Conservation (phyloP, 2,329 filamentous ascomycete species). For the Bipolaris gigantea region DNA sequence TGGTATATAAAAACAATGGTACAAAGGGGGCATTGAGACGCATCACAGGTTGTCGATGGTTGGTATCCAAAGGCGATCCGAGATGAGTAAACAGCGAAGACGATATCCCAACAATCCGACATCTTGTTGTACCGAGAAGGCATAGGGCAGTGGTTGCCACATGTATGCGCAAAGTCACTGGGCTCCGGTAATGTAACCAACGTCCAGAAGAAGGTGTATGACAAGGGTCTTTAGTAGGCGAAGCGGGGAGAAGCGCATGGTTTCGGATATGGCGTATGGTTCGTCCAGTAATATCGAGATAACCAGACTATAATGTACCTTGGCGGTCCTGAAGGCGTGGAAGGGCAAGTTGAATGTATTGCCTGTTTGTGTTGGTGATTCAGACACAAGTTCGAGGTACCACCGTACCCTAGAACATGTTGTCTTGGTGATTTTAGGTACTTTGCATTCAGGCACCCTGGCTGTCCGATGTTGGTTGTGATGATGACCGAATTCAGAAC, state of each 20-base stretch:
- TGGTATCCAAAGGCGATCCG: not conserved
- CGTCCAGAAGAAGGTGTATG: not conserved
- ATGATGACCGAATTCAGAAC: conserved; percentile 12
- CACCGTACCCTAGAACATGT: not conserved
- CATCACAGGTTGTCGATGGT: conserved; percentile 11
- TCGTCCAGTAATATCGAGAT: not conserved
- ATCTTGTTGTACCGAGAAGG: not conserved
- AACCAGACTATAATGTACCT: not conserved
- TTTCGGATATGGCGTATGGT: not conserved
- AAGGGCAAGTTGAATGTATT: not conserved
- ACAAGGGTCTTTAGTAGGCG: not conserved
- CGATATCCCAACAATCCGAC: not conserved
- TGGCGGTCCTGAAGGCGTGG: not conserved
- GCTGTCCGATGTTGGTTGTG: conserved; percentile 4
- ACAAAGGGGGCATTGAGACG: conserved; percentile 5
- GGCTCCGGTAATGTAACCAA: not conserved
- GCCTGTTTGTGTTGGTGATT: not conserved
- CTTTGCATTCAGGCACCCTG: not conserved
- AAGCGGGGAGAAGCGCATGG: not conserved
- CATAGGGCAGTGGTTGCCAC: not conserved
- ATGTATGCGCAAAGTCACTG: not conserved
- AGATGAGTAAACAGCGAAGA: not conserved
- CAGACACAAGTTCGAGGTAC: not conserved
- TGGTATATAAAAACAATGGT: not conserved
- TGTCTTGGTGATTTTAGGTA: not conserved